phyloP scores from a whole-genome alignment of 2,329 filamentous ascomycete species.

The Blastomyces percursus region DNA sequence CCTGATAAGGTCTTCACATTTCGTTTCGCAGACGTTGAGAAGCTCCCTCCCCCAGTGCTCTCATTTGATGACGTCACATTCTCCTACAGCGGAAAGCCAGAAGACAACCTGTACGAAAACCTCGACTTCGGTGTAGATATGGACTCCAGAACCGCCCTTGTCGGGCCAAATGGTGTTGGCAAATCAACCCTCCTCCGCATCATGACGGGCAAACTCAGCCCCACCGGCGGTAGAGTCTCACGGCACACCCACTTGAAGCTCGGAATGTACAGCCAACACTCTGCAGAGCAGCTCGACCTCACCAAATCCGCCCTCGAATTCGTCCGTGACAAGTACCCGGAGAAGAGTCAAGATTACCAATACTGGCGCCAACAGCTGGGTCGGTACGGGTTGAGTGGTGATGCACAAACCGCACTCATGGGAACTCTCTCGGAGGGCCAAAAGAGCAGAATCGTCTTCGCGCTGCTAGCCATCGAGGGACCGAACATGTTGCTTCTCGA shows the following conservation, averaged over 20 bases:
- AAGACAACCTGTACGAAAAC: conserved; percentile 92
- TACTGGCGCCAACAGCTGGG: conserved; percentile 99
- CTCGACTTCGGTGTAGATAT: conserved; percentile 98
- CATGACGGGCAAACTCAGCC: conserved; percentile 99
- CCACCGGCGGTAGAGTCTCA: conserved; percentile 69
- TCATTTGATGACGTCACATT: conserved; percentile 97
- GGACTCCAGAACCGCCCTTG: conserved; percentile 96
- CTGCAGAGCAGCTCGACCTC: conserved; percentile 92
- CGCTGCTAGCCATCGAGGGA: conserved; percentile 82
- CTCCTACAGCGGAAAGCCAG: conserved; percentile 81
- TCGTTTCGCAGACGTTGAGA: conserved; percentile 97
- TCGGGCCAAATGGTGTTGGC: conserved; percentile 97
- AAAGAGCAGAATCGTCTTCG: conserved; percentile 97
- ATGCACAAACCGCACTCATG: conserved; percentile 93
- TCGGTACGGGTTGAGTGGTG: conserved; percentile 83
- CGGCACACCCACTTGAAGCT: conserved; percentile 98
- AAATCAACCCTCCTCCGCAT: conserved; percentile 99
- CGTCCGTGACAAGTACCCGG: conserved; percentile 84
- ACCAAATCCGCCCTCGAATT: conserved; percentile 98
- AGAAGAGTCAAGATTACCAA: conserved; percentile 92
- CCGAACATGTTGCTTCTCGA: conserved; percentile 98
- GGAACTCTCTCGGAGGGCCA: conserved; percentile 96
- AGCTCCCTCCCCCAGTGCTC: conserved; percentile 93
- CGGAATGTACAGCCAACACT: conserved; percentile 96
- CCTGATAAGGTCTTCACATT: conserved; percentile 88